phyloP scores from a whole-genome alignment of 495 filamentous ascomycete genomes.

The Evansstolkia leycettana region DNA sequence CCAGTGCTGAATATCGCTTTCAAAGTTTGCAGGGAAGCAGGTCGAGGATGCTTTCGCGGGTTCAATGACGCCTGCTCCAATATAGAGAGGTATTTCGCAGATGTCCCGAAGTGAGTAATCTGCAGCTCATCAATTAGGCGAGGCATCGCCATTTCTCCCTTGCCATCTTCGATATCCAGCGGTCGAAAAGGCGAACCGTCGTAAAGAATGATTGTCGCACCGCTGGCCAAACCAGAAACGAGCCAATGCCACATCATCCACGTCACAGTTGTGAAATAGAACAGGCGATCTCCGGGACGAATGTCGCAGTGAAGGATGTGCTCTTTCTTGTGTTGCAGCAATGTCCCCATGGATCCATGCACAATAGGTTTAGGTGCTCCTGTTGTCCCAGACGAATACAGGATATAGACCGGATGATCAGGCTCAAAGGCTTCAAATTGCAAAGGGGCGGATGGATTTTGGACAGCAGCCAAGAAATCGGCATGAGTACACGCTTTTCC shows the following conservation, averaged over 20 bases:
- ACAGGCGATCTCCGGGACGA: slow-evolving; percentile 49
- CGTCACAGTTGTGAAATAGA: slow-evolving; percentile 82
- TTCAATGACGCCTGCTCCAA: slow-evolving; percentile 69
- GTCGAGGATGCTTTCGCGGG: slow-evolving; percentile 40
- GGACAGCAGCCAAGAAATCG: slow-evolving; percentile 34
- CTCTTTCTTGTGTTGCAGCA: slow-evolving; percentile 93
- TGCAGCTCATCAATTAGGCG: slow-evolving; percentile 54
- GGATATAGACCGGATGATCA: slow-evolving; percentile 78
- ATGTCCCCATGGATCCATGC: slow-evolving; percentile 74
- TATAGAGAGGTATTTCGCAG: slow-evolving; percentile 82
- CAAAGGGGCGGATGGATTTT: slow-evolving; percentile 32
- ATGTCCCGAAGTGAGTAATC: slow-evolving; percentile 87
- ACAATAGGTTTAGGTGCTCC: slow-evolving; percentile 88
- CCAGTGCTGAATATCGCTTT: slow-evolving; percentile 86
- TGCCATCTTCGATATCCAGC: slow-evolving; percentile 35
- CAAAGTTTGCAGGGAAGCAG: slow-evolving; percentile 42
- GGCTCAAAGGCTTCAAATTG: slow-evolving; percentile 64
- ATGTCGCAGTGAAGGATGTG: slow-evolving; percentile 76
- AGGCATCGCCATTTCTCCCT: slow-evolving; percentile 57
- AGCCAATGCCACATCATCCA: slow-evolving; percentile 99
- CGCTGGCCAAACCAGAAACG: slow-evolving; percentile 66
- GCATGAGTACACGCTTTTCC: slow-evolving; percentile 39
- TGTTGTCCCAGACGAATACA: slow-evolving; percentile 82
- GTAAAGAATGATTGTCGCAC: slow-evolving; percentile 73
- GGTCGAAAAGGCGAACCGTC: slow-evolving; percentile 78